Evolutionary conservation across 768 basidiomycete species (phyloP).

Genomic region (Multifurca ochricompacta): DNA sequence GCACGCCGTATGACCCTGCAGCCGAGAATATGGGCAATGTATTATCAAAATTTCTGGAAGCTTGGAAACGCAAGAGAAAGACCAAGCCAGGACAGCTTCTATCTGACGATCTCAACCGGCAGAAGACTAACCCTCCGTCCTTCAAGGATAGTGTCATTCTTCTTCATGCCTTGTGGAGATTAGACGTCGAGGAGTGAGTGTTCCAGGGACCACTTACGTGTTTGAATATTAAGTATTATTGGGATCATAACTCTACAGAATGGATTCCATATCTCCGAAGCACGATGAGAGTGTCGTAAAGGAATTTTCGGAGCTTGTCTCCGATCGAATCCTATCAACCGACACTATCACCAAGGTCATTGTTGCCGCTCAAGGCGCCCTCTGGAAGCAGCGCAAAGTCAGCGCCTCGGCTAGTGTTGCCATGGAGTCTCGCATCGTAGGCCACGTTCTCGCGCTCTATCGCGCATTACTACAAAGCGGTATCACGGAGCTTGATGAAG

Average conservation of each 20-base stretch:
- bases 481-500: slow-evolving; percentile 48
- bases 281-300: slow-evolving; percentile 42
- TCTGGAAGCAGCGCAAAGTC: slow-evolving; percentile 80
- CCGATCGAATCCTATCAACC: slow-evolving; percentile 60
- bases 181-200: slow-evolving; percentile 48
- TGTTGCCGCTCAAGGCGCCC: slow-evolving; percentile 67
- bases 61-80: slow-evolving; percentile 39
- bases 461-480: slow-evolving; percentile 60
- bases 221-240: slow-evolving; percentile 18
- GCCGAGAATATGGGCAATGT: slow-evolving; percentile 75
- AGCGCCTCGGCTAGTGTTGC: slow-evolving; percentile 36
- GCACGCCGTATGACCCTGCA: slow-evolving; percentile 80
- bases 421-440: slow-evolving; percentile 58
- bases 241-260: slow-evolving; percentile 29
- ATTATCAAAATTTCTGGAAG: slow-evolving; percentile 57
- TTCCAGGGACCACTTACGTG: slow-evolving; percentile 3
- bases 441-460: slow-evolving; percentile 61
- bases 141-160: slow-evolving; percentile 72
- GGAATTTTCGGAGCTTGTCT: slow-evolving; percentile 54
- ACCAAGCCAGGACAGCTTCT: slow-evolving; percentile 30
- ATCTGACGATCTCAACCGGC: slow-evolving; percentile 35
- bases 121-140: slow-evolving; percentile 41
- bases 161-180: slow-evolving; percentile 69
- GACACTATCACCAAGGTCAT: slow-evolving; percentile 72
- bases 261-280: slow-evolving; percentile 40